phyloP scores from a whole-genome alignment of 2,329 filamentous ascomycete genomes.

The Purpureocillium takamizusanense region DNA sequence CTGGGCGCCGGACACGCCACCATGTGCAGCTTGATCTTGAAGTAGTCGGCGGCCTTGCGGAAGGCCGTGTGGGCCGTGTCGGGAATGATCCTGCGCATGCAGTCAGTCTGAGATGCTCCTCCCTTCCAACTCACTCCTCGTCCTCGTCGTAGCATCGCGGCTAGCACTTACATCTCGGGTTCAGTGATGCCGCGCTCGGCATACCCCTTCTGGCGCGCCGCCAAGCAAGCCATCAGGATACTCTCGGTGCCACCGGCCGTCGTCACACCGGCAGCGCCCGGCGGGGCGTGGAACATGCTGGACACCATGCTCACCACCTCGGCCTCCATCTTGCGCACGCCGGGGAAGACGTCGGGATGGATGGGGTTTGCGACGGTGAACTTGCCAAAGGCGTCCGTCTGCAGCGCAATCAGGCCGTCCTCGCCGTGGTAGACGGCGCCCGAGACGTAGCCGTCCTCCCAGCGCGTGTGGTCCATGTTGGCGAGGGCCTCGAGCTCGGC shows the following conservation, averaged over 20 bases:
- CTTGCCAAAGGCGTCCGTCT: conserved; percentile 86
- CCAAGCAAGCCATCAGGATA: conserved; percentile 90
- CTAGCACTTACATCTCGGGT: conserved; percentile 73
- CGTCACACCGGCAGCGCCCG: conserved; percentile 77
- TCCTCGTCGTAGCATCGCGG: background rate
- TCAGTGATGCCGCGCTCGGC: conserved; percentile 79
- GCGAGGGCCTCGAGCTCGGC: conserved; percentile 72
- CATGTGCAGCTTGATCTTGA: conserved; percentile 89
- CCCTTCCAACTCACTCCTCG: no score
- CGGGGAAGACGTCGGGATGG: conserved; percentile 96
- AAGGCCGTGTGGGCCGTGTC: conserved; percentile 95
- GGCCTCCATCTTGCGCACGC: conserved; percentile 97
- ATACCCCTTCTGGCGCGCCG: conserved; percentile 82
- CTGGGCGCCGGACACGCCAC: conserved; percentile 77
- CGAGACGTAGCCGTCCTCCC: conserved; percentile 92
- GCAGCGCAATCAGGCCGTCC: conserved; percentile 68
- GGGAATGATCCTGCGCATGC: conserved; percentile 67
- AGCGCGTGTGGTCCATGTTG: conserved; percentile 85
- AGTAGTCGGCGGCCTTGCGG: conserved; percentile 90
- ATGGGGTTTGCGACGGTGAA: conserved; percentile 96
- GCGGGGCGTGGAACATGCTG: conserved; percentile 78
- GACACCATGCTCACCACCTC: conserved; percentile 95
- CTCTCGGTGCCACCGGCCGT: conserved; percentile 93
- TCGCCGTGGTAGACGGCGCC: conserved; percentile 96
- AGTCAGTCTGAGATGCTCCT: background rate